Evolutionary conservation across 345 rosid genomes (phyloP).

Genomic region (Heritiera fomes): DNA sequence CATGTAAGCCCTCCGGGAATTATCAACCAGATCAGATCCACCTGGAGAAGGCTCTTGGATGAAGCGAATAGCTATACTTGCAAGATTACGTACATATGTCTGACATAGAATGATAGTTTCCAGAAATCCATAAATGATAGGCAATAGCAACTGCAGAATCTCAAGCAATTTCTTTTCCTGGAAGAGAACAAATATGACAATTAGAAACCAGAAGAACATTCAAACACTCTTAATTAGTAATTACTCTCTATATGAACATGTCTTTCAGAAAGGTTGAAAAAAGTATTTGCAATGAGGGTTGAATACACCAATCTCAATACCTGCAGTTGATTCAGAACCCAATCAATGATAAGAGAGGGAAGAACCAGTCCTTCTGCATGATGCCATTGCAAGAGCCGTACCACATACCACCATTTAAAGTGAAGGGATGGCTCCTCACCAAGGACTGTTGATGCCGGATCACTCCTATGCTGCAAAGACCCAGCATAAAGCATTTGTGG

Average conservation of each 20-base stretch:
- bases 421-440: slow-evolving; percentile 85
- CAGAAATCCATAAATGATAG: slow-evolving; percentile 80
- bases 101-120: slow-evolving; percentile 84
- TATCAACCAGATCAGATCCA: slow-evolving; percentile 94
- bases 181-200: slow-evolving; percentile 31
- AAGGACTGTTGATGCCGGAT: slow-evolving; percentile 48
- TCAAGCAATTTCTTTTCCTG: slow-evolving; percentile 88
- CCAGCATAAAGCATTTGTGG: slow-evolving; percentile 68
- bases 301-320: slow-evolving; percentile 31
- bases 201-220: slow-evolving; percentile 24
- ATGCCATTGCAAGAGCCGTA: slow-evolving; percentile 93
- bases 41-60: slow-evolving; percentile 88
- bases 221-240: slow-evolving; percentile 4
- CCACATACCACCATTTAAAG: slow-evolving; percentile 94
- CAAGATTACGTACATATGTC: slow-evolving; percentile 79
- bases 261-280: neutral
- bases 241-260: neutral
- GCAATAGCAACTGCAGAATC: slow-evolving; percentile 82
- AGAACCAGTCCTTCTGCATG: slow-evolving; percentile 86
- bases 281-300: neutral
- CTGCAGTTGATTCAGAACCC: slow-evolving; percentile 93
- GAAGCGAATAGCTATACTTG: slow-evolving; percentile 71
- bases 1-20: slow-evolving; percentile 92
- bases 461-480: slow-evolving; percentile 55
- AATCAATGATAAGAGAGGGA: slow-evolving; percentile 87